Conservation (phyloP, 1,284 basidiomycete species). For the Ceratobasidium sp. region DNA sequence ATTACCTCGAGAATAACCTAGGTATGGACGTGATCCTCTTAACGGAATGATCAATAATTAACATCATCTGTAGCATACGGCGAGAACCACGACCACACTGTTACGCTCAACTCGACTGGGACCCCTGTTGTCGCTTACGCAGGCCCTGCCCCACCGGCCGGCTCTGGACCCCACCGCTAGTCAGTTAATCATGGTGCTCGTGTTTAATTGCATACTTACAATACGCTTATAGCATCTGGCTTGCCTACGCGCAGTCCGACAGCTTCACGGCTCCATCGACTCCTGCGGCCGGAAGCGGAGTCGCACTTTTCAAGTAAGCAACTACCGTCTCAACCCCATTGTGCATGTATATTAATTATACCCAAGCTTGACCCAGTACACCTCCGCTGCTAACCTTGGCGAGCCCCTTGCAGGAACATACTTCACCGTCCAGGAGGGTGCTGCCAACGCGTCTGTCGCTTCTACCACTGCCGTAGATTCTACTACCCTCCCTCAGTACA, state of each 20-base stretch:
- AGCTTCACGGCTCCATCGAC: slow-evolving; percentile 46
- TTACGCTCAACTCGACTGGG: slow-evolving; percentile 42
- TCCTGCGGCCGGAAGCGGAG: slow-evolving; percentile 43
- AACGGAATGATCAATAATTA: neutral
- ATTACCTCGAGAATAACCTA: slow-evolving; percentile 48
- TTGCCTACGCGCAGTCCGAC: slow-evolving; percentile 45
- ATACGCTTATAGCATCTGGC: slow-evolving; percentile 27
- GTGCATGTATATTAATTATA: neutral
- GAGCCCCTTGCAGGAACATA: slow-evolving; percentile 41
- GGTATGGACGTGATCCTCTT: slow-evolving; percentile 22
- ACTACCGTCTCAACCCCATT: neutral
- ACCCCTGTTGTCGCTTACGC: slow-evolving; percentile 45
- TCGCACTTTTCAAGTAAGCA: slow-evolving; percentile 46
- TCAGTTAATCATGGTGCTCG: neutral
- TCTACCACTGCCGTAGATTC: slow-evolving; percentile 42
- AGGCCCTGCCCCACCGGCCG: slow-evolving; percentile 45
- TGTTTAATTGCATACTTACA: neutral
- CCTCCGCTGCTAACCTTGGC: slow-evolving; percentile 27
- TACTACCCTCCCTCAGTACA: slow-evolving; percentile 43
- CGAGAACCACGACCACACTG: slow-evolving; percentile 40
- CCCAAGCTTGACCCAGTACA: slow-evolving; percentile 41
- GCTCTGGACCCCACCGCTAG: slow-evolving; percentile 48
- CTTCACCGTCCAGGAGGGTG: slow-evolving; percentile 43
- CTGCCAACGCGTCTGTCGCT: slow-evolving; percentile 39
- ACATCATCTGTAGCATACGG: slow-evolving; percentile 42